These are phyloP conservation scores for Mucor saturninus DNA, from an alignment of 371 early-diverging fungal species.

Conservation along the genomic window DNA sequence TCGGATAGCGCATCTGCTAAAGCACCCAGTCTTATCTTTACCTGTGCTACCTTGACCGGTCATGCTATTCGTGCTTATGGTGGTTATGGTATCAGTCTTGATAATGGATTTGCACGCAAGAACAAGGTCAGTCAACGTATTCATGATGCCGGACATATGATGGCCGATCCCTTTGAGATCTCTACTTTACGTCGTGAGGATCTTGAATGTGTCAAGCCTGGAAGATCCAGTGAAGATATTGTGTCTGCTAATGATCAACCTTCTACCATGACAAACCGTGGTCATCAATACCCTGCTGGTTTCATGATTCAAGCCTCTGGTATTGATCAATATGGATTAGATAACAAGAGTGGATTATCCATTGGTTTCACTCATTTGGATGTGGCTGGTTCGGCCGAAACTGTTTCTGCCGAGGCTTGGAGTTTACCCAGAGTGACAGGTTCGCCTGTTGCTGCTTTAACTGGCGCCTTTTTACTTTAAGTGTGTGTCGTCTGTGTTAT, in stretches of 20 bases:
- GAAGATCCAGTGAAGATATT: conserved; percentile 78
- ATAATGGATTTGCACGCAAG: conserved; percentile 83
- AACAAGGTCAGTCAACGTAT: conserved; percentile 67
- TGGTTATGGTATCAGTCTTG: conserved; percentile 76
- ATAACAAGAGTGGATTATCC: conserved; percentile 52
- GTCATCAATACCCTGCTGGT: conserved; percentile 89
- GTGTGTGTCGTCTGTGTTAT: no score
- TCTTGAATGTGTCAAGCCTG: conserved; percentile 65
- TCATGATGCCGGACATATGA: conserved; percentile 68
- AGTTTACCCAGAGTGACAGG: conserved; percentile 78
- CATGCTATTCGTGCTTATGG: conserved; percentile 85
- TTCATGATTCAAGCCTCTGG: conserved; percentile 85
- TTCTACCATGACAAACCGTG: conserved; percentile 77
- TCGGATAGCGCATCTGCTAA: conserved; percentile 36
- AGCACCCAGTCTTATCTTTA: conserved; percentile 70
- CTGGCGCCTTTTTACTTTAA: conserved; percentile 63
- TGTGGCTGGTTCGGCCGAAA: conserved; percentile 85
- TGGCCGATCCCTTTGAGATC: conserved; percentile 85
- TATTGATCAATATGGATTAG: conserved; percentile 73
- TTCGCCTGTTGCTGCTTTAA: conserved; percentile 78
- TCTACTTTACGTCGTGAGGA: conserved; percentile 88
- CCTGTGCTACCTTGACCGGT: conserved; percentile 89
- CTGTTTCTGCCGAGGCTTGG: conserved; percentile 61
- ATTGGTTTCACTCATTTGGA: conserved; percentile 88
- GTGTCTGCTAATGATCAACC: conserved; percentile 80